Conservation (phyloP, 176 grass and related monocot species). For the Oryza australiensis region DNA sequence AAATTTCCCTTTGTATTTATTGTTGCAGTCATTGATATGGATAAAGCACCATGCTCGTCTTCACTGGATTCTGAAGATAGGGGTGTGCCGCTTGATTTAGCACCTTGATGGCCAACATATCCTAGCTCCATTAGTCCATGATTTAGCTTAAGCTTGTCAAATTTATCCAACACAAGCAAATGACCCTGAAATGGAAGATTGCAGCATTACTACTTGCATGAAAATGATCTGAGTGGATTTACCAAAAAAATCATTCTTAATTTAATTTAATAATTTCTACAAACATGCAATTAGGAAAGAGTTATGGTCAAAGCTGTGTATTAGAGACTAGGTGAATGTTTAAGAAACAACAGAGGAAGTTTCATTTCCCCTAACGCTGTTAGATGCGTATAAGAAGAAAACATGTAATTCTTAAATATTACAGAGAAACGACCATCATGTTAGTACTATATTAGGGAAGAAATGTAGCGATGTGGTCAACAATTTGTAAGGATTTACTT, state of each 20-base stretch:
- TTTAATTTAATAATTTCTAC: not conserved
- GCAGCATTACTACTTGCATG: not conserved
- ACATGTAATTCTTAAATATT: not conserved
- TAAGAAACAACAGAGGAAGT: not conserved
- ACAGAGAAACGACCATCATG: constrained; percentile 6
- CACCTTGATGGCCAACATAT: constrained; percentile 74
- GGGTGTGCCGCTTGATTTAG: constrained; percentile 34
- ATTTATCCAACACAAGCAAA: constrained; percentile 88
- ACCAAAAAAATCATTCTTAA: not conserved
- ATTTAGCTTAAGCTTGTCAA: constrained; percentile 74
- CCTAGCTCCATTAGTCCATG: constrained; percentile 94
- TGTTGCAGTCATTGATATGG: constrained; percentile 93
- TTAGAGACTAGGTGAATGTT: not conserved
- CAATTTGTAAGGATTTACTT: constrained; percentile 11
- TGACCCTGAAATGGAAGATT: constrained; percentile 64
- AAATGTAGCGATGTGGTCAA: not conserved
- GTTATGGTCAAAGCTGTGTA: not conserved
- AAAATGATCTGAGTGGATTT: not conserved
- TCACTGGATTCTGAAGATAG: constrained; percentile 37
- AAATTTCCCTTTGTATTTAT: constrained; percentile 67
- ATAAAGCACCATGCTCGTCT: constrained; percentile 51
- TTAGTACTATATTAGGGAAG: constrained; percentile 11
- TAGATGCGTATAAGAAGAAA: constrained; percentile 2
- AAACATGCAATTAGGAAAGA: not conserved
- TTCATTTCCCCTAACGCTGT: not conserved